A percentile compares a stretch with the other conserved stretches of the same genome.
These are phyloP conservation scores for Jaminaea rosea DNA, from an alignment of 1,284 basidiomycete genomes.

Conservation along the genomic window DNA sequence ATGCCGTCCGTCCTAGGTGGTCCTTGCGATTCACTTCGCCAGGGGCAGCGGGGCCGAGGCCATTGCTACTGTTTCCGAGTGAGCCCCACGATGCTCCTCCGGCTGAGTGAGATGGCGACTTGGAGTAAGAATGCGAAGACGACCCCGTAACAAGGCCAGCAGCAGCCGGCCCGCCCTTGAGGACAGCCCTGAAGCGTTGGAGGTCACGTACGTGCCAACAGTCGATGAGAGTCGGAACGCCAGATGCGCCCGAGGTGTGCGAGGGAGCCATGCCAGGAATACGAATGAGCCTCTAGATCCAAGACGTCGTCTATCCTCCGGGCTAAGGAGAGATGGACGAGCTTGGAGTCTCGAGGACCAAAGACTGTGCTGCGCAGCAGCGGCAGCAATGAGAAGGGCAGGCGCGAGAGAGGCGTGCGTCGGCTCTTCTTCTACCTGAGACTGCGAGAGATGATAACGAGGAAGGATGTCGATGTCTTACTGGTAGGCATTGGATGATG, in stretches of 20 bases:
- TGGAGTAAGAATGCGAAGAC: background rate
- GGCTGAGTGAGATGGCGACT: conserved; percentile 7
- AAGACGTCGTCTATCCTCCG: too few relatives aligned
- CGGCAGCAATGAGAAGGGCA: too few relatives aligned
- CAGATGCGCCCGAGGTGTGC: background rate
- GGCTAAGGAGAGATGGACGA: too few relatives aligned
- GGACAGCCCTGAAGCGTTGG: conserved; percentile 4
- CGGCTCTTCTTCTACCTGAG: too few relatives aligned
- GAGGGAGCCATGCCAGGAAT: background rate
- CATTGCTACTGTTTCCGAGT: background rate
- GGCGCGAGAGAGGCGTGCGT: too few relatives aligned
- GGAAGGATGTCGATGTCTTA: too few relatives aligned
- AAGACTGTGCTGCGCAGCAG: too few relatives aligned
- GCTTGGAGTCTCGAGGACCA: too few relatives aligned
- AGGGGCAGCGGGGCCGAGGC: conserved; percentile 30
- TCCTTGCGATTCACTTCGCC: conserved; percentile 66
- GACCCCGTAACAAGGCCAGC: background rate
- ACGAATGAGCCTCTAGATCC: too few relatives aligned
- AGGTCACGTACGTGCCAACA: background rate
- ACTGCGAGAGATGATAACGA: too few relatives aligned
- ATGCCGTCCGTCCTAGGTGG: conserved; percentile 63
- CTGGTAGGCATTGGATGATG: too few relatives aligned
- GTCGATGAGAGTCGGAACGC: background rate
- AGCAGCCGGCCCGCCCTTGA: conserved; percentile 10
- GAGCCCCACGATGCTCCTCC: background rate